Base-by-base conservation (phyloP, 148 eudicot species). In the Tetragonia tetragonoides region DNA sequence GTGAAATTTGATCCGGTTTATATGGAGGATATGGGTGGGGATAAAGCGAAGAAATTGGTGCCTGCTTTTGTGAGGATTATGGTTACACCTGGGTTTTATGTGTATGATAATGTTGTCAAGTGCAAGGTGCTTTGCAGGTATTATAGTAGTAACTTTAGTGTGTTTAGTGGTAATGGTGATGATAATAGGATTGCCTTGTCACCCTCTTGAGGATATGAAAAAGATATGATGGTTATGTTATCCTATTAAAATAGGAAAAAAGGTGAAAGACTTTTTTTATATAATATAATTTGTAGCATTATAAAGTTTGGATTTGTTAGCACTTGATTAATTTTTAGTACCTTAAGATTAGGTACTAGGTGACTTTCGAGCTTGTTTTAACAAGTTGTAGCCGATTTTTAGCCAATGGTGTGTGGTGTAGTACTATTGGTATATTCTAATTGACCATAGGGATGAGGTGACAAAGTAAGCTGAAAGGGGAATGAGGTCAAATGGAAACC, bases 71-170 rank as follows among this genome's bases (percentile, higher is more conserved):
- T 95, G 56, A 80, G 92, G 85, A 87, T 95, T 81, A 95, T 93
- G 99, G 95, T 93, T 2, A 81, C 89, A 60, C 99, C 99, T 0
- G 99, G 99, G 83, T 95, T 95, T 67, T 95, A 93, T 88, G 93
- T 95, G 1, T 88, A 86, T 63, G 92, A 91, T 53, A 93, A 86
- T 87, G 97, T 95, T 81, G 89, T 95, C 72, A 95, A 95, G 92
- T 93, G 99, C 80, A 95, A 93, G 87, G 98, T 95, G 39, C 37
- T 95, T 40, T 91, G 97, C 83, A 90, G 93, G 92, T 93, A 93
- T 77, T 80, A 86, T 73, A 81, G 77, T 54, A 79, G 64, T 76
- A 81, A 28, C 81, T 47, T 65, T 76, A 81, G 76, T 76, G 83
- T 65, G 16, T 23, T 81, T 71, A 73, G 70, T 72, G 6, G 51